A percentile compares a stretch with the other conserved stretches of the same genome.
These are phyloP conservation scores for Vachellia pachyceras DNA, from an alignment of 306 rosid species.

Conservation along the genomic window DNA sequence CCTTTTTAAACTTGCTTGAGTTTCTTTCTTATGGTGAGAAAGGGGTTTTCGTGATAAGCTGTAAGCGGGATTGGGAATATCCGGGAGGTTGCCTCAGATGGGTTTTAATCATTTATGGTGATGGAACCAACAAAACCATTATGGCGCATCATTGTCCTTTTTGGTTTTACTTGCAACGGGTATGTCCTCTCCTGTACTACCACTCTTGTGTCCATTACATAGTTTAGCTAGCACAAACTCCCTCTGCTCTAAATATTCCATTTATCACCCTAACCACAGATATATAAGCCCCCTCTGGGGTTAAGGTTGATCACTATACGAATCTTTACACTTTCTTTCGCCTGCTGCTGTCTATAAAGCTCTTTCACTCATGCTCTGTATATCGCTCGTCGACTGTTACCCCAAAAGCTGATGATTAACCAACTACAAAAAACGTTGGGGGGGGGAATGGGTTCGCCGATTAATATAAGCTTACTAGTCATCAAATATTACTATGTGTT, in stretches of 20 bases:
- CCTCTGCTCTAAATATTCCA: background rate
- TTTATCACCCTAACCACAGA: background rate
- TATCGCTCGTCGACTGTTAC: background rate
- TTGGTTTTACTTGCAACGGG: slow-evolving; percentile 41
- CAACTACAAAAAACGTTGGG: background rate
- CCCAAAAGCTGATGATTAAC: background rate
- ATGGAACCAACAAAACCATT: background rate
- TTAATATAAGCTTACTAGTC: background rate
- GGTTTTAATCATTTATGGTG: slow-evolving; percentile 10
- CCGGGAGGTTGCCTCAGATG: background rate
- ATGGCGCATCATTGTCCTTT: slow-evolving; percentile 47
- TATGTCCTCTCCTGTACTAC: slow-evolving; percentile 37
- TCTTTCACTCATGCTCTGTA: background rate
- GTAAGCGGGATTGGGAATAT: background rate
- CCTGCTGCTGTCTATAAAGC: background rate
- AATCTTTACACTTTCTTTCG: background rate
- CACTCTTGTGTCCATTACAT: slow-evolving; percentile 32
- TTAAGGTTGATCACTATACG: background rate
- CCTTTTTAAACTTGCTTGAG: background rate
- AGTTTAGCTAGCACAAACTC: slow-evolving; percentile 31
- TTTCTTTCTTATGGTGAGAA: background rate
- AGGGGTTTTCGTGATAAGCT: background rate
- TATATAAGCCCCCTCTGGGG: background rate
- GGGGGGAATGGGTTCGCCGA: background rate
- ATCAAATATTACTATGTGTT: too few relatives aligned